Base-by-base conservation (phyloP, 2,329 filamentous ascomycete genomes). In the Aureobasidium subglaciale region DNA sequence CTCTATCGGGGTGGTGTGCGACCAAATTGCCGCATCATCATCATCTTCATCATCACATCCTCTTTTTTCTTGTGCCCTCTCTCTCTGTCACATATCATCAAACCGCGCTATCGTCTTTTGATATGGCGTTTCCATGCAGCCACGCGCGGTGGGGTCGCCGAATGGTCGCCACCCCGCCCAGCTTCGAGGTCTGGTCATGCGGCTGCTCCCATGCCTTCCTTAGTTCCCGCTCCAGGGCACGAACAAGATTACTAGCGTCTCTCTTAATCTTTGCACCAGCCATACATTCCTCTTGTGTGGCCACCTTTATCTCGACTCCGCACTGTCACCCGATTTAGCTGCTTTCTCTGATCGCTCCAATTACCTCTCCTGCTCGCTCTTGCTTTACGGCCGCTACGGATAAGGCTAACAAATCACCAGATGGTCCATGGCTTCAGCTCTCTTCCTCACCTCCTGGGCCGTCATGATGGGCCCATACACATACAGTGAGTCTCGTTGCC, bases 401-500 rank as follows among this genome's bases (percentile, higher is more conserved):
- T 52, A 49, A 52, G 45, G 71, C 70, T 71, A 73, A 75, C 64
- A 40, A 59, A 25, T 62, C 38, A 64, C 68, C 72, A 97, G 93
- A 77, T 99, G 93, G 93, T 90, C 92, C 48, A 84, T 96, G 70
- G 93, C 91, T 55, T 96, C 92, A 46, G 68, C 88, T 46, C 80
- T 99, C 62, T 97, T 97, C 77, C 80, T 97, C 65, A 82, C 84
- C 63, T 96, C 91, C 63, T 99, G 93, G 81, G 90, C 90, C 24
- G 89, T 92, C 63, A 82, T 97, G 74, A 95, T 96, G 88, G 93
- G 93, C 55, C 91, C 89, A 32, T 78, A 85, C 74, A 79, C 84
- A 63, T 99, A 97, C 71, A 71, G 75, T 75, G 67, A 71, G 73
- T 65, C 57, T 15, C 46, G 52, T 29, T 55, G 29, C 52, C 30